phyloP scores from a whole-genome alignment of 1,284 basidiomycete genomes.

The Ganoderma lingzhi region DNA sequence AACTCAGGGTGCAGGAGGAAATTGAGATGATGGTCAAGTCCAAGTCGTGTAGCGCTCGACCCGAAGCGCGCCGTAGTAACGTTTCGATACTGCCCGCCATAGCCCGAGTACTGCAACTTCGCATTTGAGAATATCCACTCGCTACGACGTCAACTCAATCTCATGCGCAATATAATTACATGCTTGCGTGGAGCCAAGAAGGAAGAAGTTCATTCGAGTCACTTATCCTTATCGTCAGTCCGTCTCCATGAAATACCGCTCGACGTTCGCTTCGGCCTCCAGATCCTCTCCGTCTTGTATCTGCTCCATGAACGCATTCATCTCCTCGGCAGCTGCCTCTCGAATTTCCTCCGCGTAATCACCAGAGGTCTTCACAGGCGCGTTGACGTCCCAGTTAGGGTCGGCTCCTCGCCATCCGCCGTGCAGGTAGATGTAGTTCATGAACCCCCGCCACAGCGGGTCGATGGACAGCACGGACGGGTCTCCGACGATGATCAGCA shows the following conservation, averaged over 20 bases:
- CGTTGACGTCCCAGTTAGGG: constrained; percentile 59
- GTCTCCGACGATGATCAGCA: constrained; percentile 66
- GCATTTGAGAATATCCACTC: not conserved
- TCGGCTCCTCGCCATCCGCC: constrained; percentile 56
- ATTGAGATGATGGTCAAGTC: constrained; percentile 1
- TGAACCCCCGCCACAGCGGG: constrained; percentile 58
- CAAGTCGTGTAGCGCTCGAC: not conserved
- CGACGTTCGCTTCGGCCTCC: constrained; percentile 35
- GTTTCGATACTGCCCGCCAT: no score
- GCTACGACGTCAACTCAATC: not conserved
- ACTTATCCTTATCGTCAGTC: not conserved
- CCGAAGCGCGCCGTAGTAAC: no score
- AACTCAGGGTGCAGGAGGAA: not conserved
- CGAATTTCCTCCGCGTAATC: constrained; percentile 42
- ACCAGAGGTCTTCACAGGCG: constrained; percentile 38
- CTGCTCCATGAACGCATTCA: constrained; percentile 57
- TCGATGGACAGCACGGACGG: constrained; percentile 58
- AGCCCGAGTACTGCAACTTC: no score
- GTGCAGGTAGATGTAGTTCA: constrained; percentile 56
- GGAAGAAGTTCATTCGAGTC: not conserved
- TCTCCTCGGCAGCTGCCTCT: constrained; percentile 49
- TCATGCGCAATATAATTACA: not conserved
- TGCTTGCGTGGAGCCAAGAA: not conserved
- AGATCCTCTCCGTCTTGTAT: constrained; percentile 52
- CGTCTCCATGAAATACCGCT: constrained; percentile 9